Evolutionary conservation across 176 grass and related monocot species (phyloP).

Genomic region (Puya raimondii): DNA sequence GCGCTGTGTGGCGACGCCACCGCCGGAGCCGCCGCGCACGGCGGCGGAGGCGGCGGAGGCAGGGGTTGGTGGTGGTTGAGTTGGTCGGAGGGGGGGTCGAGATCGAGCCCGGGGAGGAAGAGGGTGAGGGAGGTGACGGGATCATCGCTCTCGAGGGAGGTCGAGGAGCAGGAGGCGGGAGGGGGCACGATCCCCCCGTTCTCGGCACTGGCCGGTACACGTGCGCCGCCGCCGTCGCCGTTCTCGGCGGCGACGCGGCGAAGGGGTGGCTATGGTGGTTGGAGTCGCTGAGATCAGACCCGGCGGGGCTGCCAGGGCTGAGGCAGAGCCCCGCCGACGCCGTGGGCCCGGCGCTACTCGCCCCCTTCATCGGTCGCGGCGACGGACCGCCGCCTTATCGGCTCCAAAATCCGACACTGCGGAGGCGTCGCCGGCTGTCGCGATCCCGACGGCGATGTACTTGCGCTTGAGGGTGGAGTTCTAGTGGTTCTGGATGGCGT

Average conservation of each 20-base stretch:
- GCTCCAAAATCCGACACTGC: neutral
- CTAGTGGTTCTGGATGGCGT: constrained; percentile 98
- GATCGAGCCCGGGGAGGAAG: constrained; percentile 45
- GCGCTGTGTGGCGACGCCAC: constrained; percentile 24
- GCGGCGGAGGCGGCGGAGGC: neutral
- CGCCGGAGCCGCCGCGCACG: neutral
- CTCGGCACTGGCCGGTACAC: too few species aligned
- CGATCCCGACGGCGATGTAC: constrained; percentile 17
- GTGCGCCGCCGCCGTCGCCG: too few species aligned
- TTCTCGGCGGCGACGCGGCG: too few species aligned
- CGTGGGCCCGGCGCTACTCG: constrained; percentile 35
- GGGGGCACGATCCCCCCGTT: too few species aligned
- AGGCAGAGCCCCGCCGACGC: too few species aligned
- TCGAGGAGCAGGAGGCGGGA: neutral
- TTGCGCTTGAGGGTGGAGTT: constrained; percentile 92
- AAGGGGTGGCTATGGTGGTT: too few species aligned
- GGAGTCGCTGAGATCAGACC: too few species aligned
- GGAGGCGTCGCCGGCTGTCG: neutral
- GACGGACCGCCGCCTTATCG: too few species aligned
- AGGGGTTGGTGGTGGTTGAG: neutral
- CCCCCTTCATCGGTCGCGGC: constrained; percentile 38
- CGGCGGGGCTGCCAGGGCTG: too few species aligned
- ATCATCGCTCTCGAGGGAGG: constrained; percentile 35
- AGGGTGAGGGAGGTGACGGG: constrained; percentile 68
- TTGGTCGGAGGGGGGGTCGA: constrained; percentile 14